A percentile compares a stretch with the other conserved stretches of the same genome.
Evolutionary conservation across 1,284 basidiomycete species (phyloP).

Genomic region (Cutaneotrichosporon cutaneum): DNA sequence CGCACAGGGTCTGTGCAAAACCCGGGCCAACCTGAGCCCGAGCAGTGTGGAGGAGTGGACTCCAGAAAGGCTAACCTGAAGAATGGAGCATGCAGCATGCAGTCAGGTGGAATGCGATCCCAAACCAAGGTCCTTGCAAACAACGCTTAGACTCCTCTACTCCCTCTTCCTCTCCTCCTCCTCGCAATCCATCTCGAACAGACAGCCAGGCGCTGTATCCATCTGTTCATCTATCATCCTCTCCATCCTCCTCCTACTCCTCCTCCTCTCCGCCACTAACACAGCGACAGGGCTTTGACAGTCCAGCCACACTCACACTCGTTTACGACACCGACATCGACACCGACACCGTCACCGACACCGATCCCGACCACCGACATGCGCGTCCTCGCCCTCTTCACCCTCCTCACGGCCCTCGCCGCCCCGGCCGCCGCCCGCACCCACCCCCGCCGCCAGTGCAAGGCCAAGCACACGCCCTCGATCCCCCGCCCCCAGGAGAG

Average conservation of each 20-base stretch:
- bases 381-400: conserved; percentile 15
- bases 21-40: too few relatives aligned
- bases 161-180: too few relatives aligned
- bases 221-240: neutral
- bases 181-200: too few relatives aligned
- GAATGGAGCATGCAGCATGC: too few relatives aligned
- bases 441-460: conserved; percentile 10
- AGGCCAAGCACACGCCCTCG: conserved; percentile 9
- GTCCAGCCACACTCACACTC: neutral
- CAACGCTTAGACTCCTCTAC: too few relatives aligned
- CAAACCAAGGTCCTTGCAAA: too few relatives aligned
- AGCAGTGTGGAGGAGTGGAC: too few relatives aligned
- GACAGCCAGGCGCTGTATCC: too few relatives aligned
- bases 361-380: too few relatives aligned
- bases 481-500: neutral
- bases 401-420: conserved; percentile 15
- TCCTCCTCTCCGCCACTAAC: neutral
- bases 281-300: neutral
- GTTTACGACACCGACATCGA: neutral
- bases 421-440: conserved; percentile 8
- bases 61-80: too few relatives aligned
- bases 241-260: neutral
- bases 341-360: neutral
- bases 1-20: too few relatives aligned
- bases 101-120: too few relatives aligned